Conservation (phyloP, 1,284 basidiomycete species). For the Meira nashicola region DNA sequence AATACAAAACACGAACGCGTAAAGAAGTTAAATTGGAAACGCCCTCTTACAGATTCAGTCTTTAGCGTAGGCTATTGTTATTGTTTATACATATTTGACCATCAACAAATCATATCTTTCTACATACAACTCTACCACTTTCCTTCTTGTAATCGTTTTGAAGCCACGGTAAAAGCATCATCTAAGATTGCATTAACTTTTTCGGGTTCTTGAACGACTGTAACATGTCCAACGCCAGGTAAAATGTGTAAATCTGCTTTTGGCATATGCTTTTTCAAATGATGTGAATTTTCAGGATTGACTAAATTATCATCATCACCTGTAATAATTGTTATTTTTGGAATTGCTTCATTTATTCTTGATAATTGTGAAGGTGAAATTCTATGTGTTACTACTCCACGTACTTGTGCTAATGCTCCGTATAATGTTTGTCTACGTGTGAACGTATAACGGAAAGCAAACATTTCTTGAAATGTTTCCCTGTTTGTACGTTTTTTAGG, state of each 20-base stretch:
- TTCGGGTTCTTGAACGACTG: conserved; percentile 1
- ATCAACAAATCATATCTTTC: too few species aligned
- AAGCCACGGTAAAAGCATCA: too few species aligned
- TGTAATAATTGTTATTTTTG: conserved; percentile 65
- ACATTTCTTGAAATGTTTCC: conserved; percentile 53
- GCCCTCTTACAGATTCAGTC: too few species aligned
- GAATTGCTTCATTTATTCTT: conserved; percentile 61
- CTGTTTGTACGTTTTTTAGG: conserved; percentile 22
- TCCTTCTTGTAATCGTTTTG: too few species aligned
- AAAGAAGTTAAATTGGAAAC: too few species aligned
- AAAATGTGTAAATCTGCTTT: conserved; percentile 67
- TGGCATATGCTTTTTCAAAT: conserved; percentile 64
- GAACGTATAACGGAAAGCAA: conserved; percentile 59
- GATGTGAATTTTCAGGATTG: conserved; percentile 59
- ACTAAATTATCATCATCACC: conserved; percentile 72
- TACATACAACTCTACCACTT: too few species aligned
- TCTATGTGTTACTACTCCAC: conserved; percentile 66
- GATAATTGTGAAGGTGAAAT: conserved; percentile 62
- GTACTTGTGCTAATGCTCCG: conserved; percentile 71
- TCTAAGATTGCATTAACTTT: too few species aligned
- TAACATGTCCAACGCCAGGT: conserved; percentile 65
- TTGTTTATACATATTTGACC: too few species aligned
- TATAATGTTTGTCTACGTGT: conserved; percentile 63
- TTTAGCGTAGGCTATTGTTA: too few species aligned
- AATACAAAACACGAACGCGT: too few species aligned